Conservation (phyloP, 2,329 filamentous ascomycete genomes). For the Passalora sequoiae region DNA sequence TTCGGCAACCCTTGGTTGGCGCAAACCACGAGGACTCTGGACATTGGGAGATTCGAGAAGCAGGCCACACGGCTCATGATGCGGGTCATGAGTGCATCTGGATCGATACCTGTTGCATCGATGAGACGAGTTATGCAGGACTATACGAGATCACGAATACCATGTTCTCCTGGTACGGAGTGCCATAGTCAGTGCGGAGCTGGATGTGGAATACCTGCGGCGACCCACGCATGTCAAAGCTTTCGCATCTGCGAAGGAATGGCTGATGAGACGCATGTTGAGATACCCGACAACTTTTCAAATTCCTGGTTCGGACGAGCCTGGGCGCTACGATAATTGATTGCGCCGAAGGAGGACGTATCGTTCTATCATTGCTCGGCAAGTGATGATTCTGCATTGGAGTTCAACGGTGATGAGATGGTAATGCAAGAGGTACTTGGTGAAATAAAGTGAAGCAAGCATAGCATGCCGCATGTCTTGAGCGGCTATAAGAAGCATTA, state of each 20-base stretch:
- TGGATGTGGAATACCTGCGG: background rate
- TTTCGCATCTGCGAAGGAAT: background rate
- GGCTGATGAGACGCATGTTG: background rate
- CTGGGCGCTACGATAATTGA: conserved; percentile 22
- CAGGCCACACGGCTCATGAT: background rate
- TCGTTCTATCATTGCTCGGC: conserved; percentile 8
- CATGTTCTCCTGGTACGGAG: conserved; percentile 18
- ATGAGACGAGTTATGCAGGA: conserved; percentile 9
- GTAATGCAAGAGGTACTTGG: background rate
- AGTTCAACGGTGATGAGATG: no score
- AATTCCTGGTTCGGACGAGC: conserved; percentile 16
- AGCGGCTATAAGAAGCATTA: conserved; percentile 9
- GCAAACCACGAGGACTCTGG: background rate
- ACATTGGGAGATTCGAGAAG: background rate
- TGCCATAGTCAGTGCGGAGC: conserved; percentile 6
- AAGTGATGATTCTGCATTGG: no score
- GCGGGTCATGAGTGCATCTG: conserved; percentile 1
- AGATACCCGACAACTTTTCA: background rate
- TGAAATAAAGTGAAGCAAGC: background rate
- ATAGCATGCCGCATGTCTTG: conserved; percentile 19
- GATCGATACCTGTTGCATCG: conserved; percentile 18
- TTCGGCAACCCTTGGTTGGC: background rate
- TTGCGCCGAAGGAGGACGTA: conserved; percentile 9
- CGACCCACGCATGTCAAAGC: background rate
- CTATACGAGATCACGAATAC: conserved; percentile 17